phyloP scores from a whole-genome alignment of 73 alveolate genomes.

The Stentor roeselii region DNA sequence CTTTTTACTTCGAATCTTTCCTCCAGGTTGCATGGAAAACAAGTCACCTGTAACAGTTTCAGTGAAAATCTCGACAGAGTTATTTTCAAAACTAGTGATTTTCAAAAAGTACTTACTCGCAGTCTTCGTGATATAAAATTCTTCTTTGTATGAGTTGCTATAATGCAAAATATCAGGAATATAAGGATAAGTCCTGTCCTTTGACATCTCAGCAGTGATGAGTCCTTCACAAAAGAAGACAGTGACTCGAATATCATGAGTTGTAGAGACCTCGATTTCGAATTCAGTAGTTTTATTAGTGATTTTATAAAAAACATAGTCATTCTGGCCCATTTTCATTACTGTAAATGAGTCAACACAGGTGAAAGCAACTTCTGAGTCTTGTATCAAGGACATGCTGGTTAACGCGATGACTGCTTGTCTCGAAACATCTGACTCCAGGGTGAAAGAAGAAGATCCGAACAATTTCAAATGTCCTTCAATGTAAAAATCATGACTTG shows the following conservation, averaged over 20 bases:
- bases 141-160: background rate
- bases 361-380: background rate
- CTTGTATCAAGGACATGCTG: too few relatives aligned
- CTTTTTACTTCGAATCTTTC: background rate
- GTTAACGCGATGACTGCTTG: too few relatives aligned
- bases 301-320: background rate
- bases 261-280: background rate
- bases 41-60: background rate
- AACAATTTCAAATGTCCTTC: too few relatives aligned
- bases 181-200: background rate
- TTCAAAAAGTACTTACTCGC: background rate
- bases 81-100: background rate
- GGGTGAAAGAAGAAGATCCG: too few relatives aligned
- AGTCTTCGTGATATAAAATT: background rate
- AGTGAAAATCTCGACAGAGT: background rate
- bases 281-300: background rate
- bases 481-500: too few relatives aligned
- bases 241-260: background rate
- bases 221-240: background rate
- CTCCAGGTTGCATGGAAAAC: background rate
- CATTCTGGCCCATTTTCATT: background rate
- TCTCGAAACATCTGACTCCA: too few relatives aligned
- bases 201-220: background rate
- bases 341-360: background rate
- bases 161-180: background rate